phyloP scores from a whole-genome alignment of 2,329 filamentous ascomycete species.

The Ophiosphaerella narmari region DNA sequence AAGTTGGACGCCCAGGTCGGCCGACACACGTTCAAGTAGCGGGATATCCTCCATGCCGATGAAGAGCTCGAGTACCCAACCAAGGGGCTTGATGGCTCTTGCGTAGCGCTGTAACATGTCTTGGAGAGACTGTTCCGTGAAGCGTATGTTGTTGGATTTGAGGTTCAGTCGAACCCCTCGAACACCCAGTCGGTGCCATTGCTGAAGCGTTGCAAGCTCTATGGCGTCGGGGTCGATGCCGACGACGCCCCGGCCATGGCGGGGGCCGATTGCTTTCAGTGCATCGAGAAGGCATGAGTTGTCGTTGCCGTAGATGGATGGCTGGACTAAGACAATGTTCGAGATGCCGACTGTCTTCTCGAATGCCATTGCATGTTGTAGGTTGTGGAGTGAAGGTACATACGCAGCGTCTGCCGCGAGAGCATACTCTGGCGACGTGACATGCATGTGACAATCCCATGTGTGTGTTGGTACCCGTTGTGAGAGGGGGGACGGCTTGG shows the following conservation, averaged over 20 bases:
- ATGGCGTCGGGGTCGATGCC: conserved; percentile 57
- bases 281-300: conserved; percentile 64
- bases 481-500: background rate
- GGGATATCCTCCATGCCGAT: conserved; percentile 58
- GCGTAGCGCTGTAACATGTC: conserved; percentile 55
- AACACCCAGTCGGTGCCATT: conserved; percentile 63
- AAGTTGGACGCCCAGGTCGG: conserved; percentile 55
- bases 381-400: conserved; percentile 54
- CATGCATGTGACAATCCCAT: conserved; percentile 69
- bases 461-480: conserved; percentile 50
- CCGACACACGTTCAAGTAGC: conserved; percentile 52
- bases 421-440: conserved; percentile 61
- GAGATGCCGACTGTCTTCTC: conserved; percentile 57
- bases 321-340: conserved; percentile 63
- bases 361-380: conserved; percentile 58
- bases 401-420: conserved; percentile 57
- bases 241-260: conserved; percentile 60
- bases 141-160: conserved; percentile 53
- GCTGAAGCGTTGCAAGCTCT: conserved; percentile 37
- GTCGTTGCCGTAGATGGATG: conserved; percentile 65
- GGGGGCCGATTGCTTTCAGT: conserved; percentile 55
- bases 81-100: conserved; percentile 53
- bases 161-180: conserved; percentile 65
- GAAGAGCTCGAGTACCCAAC: conserved; percentile 65
- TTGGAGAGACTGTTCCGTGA: conserved; percentile 50